Percentiles rank a stretch among this genome's conserved stretches.
Conservation (phyloP, 106 monocot genomes). For the Allium sativum region DNA sequence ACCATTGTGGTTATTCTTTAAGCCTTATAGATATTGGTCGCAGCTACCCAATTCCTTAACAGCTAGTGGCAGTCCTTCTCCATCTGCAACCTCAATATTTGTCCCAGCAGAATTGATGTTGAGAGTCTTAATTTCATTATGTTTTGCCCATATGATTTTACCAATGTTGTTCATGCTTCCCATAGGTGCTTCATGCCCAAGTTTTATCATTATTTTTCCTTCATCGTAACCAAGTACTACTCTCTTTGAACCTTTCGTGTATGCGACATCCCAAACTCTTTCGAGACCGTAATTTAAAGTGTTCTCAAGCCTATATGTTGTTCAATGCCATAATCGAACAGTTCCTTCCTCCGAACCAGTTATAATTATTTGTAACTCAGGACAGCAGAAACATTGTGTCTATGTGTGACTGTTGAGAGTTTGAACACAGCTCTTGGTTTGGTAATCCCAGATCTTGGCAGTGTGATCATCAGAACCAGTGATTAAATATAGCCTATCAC, state of each 20-base stretch:
- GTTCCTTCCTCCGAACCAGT: conserved; percentile 99
- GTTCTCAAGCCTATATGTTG: conserved; percentile 90
- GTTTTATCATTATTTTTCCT: conserved; percentile 98
- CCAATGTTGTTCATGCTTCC: conserved; percentile 95
- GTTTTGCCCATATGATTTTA: conserved; percentile 98
- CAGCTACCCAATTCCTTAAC: conserved; percentile 98
- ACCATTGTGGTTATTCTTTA: conserved; percentile 95
- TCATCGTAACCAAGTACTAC: conserved; percentile 98
- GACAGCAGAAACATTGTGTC: conserved; percentile 96
- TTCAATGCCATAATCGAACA: conserved; percentile 91
- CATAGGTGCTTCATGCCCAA: conserved; percentile 90
- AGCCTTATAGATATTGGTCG: conserved; percentile 91
- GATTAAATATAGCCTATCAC: conserved; percentile 88
- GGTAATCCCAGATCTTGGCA: conserved; percentile 99
- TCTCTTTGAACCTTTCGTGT: conserved; percentile 71
- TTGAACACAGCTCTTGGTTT: conserved; percentile 93
- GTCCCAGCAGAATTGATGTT: conserved; percentile 80
- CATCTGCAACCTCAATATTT: conserved; percentile 84
- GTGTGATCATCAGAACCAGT: conserved; percentile 98
- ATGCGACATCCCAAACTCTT: conserved; percentile 77
- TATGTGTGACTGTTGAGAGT: conserved; percentile 93
- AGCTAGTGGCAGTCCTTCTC: conserved; percentile 85
- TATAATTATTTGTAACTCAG: conserved; percentile 94
- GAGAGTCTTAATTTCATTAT: conserved; percentile 94
- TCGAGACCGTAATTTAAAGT: conserved; percentile 90